Percentiles rank a stretch among this genome's conserved stretches.
Evolutionary conservation across 1,139 yeast species (phyloP).

Genomic region (Wickerhamomyces sp.): DNA sequence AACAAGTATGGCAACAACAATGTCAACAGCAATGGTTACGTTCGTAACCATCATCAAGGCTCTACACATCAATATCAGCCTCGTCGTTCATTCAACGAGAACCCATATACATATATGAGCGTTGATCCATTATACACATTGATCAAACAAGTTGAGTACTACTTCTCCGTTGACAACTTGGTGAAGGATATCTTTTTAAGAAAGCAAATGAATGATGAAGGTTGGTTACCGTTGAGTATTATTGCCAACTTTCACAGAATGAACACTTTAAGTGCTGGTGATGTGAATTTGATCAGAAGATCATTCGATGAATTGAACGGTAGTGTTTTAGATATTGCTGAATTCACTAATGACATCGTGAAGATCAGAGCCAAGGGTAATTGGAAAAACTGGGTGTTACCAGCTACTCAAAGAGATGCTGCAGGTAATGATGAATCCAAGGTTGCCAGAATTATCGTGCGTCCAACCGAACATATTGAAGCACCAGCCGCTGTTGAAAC

Average conservation of each 20-base stretch:
- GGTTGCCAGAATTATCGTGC: constrained; percentile 5
- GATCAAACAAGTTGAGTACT: constrained; percentile 73
- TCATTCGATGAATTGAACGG: constrained; percentile 45
- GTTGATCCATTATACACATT: constrained; percentile 20
- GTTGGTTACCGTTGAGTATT: constrained; percentile 61
- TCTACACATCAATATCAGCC: constrained; percentile 7
- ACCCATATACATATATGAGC: constrained; percentile 15
- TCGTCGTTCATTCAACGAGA: constrained; percentile 13
- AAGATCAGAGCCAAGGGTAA: constrained; percentile 40
- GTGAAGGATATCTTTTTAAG: constrained; percentile 76
- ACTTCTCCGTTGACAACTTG: constrained; percentile 82
- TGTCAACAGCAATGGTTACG: constrained; percentile 2
- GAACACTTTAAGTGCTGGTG: constrained; percentile 50
- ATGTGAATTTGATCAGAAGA: constrained; percentile 38
- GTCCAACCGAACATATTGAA: neutral
- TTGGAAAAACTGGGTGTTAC: constrained; percentile 46
- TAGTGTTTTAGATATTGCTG: constrained; percentile 21
- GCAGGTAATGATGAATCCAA: constrained; percentile 31
- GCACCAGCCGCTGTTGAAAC: neutral
- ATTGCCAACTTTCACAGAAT: constrained; percentile 74
- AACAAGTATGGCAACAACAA: constrained; percentile 6
- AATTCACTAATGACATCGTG: constrained; percentile 19
- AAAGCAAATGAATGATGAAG: constrained; percentile 72
- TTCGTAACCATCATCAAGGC: constrained; percentile 2
- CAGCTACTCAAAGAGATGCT: constrained; percentile 39